Evolutionary conservation across 2,329 filamentous ascomycete species (phyloP).

Genomic region (Sporothrix mexicana): DNA sequence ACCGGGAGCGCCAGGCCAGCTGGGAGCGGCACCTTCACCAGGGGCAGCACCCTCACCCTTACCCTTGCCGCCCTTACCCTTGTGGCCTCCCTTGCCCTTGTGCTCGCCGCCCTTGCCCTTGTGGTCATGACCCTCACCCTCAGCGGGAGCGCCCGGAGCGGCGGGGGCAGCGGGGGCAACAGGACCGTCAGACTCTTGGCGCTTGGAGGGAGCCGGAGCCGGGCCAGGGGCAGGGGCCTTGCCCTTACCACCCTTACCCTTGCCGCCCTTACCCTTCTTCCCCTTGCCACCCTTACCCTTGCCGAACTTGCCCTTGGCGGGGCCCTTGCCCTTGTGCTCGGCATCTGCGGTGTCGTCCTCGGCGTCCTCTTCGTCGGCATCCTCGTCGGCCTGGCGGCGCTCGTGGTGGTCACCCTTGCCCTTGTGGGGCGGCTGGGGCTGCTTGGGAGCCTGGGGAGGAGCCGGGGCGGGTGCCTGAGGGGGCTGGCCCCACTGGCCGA

Average conservation of each 20-base stretch:
- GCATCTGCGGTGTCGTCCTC: background rate
- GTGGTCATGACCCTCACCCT: background rate
- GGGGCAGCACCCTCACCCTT: background rate
- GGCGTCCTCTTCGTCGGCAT: background rate
- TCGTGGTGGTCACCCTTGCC: background rate
- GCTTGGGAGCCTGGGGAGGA: background rate
- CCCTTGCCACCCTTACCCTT: slow-evolving; percentile 13
- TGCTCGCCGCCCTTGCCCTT: background rate
- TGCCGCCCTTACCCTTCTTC: slow-evolving; percentile 8
- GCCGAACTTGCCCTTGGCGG: background rate
- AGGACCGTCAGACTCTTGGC: background rate
- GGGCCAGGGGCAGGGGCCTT: background rate
- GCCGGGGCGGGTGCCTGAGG: background rate
- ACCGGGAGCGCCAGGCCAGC: background rate
- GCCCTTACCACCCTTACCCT: slow-evolving; percentile 8
- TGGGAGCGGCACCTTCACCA: background rate
- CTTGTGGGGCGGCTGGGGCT: background rate
- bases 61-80: slow-evolving; percentile 5
- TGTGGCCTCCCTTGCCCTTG: slow-evolving; percentile 7
- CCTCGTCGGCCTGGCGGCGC: background rate
- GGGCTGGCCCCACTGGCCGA: slow-evolving; percentile 1
- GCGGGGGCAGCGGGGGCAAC: background rate
- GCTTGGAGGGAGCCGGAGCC: background rate
- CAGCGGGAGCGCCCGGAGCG: background rate
- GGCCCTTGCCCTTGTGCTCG: background rate